Evolutionary conservation across 1,284 basidiomycete genomes (phyloP).

Genomic region (Cystobasidium pallidum): DNA sequence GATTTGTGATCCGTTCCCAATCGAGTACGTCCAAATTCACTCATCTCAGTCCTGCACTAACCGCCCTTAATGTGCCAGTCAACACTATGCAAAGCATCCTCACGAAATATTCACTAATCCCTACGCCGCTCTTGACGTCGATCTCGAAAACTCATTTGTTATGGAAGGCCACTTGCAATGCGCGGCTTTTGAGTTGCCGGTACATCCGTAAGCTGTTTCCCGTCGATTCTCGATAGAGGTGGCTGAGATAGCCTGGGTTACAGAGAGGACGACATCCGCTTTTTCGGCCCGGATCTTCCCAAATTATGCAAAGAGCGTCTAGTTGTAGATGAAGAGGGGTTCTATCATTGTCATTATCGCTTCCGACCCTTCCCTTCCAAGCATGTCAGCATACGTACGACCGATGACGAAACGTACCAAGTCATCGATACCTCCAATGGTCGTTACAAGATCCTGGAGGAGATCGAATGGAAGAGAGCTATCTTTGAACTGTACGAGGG

Average conservation of each 20-base stretch:
- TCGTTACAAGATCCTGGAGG: constrained; percentile 69
- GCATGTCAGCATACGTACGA: constrained; percentile 74
- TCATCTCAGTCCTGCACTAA: neutral
- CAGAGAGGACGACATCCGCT: constrained; percentile 65
- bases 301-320: constrained; percentile 64
- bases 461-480: constrained; percentile 81
- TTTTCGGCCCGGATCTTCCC: constrained; percentile 67
- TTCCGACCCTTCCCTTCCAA: constrained; percentile 75
- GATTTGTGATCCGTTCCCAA: constrained; percentile 70
- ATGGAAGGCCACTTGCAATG: constrained; percentile 86
- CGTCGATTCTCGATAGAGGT: too few relatives aligned
- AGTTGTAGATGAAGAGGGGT: constrained; percentile 65
- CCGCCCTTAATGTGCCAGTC: constrained; percentile 50
- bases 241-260: constrained; percentile 1
- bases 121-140: constrained; percentile 69
- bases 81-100: constrained; percentile 74
- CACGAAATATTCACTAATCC: constrained; percentile 68
- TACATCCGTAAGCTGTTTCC: constrained; percentile 59
- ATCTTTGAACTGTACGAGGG: constrained; percentile 74
- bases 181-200: constrained; percentile 82
- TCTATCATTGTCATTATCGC: constrained; percentile 79
- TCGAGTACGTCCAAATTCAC: constrained; percentile 60
- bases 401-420: constrained; percentile 75
- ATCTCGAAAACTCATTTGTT: constrained; percentile 74
- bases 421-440: constrained; percentile 67